A percentile compares a stretch with the other conserved stretches of the same genome.
Conservation (phyloP, 2,329 filamentous ascomycete genomes). For the Teratosphaeria pseudoeucalypti region DNA sequence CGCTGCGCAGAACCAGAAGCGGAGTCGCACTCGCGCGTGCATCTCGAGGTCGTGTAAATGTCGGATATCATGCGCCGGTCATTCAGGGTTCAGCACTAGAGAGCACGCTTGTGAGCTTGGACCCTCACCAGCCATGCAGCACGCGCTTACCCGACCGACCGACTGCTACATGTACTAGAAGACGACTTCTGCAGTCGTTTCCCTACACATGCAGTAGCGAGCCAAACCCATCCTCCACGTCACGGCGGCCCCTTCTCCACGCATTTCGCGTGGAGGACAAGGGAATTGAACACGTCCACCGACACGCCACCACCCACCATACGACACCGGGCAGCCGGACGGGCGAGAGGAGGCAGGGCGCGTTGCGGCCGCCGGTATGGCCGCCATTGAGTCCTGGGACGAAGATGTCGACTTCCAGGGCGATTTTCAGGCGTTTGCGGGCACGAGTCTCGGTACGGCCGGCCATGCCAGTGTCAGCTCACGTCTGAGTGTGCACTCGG, state of each 20-base stretch:
- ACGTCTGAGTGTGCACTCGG: slow-evolving; percentile 71
- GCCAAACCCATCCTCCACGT: neutral
- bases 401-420: slow-evolving; percentile 46
- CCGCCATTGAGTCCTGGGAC: slow-evolving; percentile 53
- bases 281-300: neutral
- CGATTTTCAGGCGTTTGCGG: slow-evolving; percentile 40
- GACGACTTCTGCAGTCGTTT: neutral
- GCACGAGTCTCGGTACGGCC: slow-evolving; percentile 55
- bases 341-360: neutral
- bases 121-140: neutral
- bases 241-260: neutral
- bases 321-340: neutral
- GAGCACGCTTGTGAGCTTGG: neutral
- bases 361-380: neutral
- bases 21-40: neutral
- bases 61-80: neutral
- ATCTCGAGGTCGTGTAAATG: neutral
- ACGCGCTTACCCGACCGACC: neutral
- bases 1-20: neutral
- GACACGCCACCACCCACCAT: neutral
- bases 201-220: neutral
- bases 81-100: neutral
- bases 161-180: neutral
- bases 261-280: neutral
- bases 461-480: slow-evolving; percentile 65